phyloP scores from a whole-genome alignment of 2,329 filamentous ascomycete species.

The Aspergillus uvarum region DNA sequence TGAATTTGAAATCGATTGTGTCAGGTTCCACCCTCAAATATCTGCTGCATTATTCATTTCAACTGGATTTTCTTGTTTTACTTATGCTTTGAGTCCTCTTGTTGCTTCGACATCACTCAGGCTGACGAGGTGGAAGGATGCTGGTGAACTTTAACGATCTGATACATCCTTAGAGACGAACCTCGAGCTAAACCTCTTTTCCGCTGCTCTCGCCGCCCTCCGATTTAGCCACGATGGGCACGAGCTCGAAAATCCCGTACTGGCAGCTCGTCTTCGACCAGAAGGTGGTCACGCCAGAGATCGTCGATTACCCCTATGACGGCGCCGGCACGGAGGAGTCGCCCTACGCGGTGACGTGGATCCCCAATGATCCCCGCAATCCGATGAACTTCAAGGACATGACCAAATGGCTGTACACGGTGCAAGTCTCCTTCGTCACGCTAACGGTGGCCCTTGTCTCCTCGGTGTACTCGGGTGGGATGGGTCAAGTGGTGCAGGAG shows the following conservation, averaged over 20 bases:
- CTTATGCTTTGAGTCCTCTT: not conserved
- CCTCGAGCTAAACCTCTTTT: not conserved
- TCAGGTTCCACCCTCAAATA: not conserved
- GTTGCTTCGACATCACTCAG: too few species aligned
- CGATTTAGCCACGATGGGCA: not conserved
- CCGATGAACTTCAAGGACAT: constrained; percentile 36
- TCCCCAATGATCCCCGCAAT: constrained; percentile 45
- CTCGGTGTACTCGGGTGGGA: constrained; percentile 44
- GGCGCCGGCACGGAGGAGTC: constrained; percentile 45
- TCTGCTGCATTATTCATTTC: not conserved
- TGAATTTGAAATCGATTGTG: not conserved
- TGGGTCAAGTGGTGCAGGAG: constrained; percentile 33
- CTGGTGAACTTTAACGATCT: not conserved
- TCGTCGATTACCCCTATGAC: constrained; percentile 32
- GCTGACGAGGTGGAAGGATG: not conserved
- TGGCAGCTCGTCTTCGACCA: constrained; percentile 36
- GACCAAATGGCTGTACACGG: constrained; percentile 44
- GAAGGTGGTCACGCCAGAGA: constrained; percentile 36
- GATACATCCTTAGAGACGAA: not conserved
- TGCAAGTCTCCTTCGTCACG: constrained; percentile 40
- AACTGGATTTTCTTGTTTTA: not conserved
- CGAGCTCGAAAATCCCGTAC: constrained; percentile 31
- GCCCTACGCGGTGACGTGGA: constrained; percentile 47
- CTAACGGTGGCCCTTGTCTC: constrained; percentile 46
- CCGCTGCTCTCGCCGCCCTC: not conserved